Evolutionary conservation across 805 yeast genomes (phyloP).

Genomic region (Candida piceae): DNA sequence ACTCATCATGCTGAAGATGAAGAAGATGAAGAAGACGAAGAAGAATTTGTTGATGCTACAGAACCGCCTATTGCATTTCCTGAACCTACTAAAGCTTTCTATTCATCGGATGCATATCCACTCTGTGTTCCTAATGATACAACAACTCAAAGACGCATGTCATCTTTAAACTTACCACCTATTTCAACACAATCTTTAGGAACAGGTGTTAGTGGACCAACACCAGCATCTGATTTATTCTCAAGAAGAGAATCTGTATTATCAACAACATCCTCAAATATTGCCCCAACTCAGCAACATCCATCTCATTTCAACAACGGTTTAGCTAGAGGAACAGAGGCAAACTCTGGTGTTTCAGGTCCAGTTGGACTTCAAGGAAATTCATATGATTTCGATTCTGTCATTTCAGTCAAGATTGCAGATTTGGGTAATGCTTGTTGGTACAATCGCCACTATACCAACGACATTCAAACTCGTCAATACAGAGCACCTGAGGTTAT

Average conservation of each 20-base stretch:
- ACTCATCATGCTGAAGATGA: constrained; percentile 1
- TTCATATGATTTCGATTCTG: constrained; percentile 24
- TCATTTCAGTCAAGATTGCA: constrained; percentile 51
- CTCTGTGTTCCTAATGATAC: too few species aligned
- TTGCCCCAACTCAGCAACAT: not conserved
- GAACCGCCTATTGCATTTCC: constrained; percentile 18
- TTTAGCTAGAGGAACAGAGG: not conserved
- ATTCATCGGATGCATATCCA: too few species aligned
- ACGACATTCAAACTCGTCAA: constrained; percentile 66
- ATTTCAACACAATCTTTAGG: not conserved
- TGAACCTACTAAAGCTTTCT: too few species aligned
- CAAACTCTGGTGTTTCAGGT: not conserved
- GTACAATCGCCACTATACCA: constrained; percentile 56
- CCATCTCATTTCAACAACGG: not conserved
- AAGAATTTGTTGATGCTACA: constrained; percentile 25
- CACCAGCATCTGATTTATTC: constrained; percentile 1
- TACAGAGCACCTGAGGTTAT: constrained; percentile 63
- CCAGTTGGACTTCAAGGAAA: not conserved
- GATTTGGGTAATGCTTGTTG: constrained; percentile 71
- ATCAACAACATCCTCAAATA: not conserved
- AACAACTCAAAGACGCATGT: constrained; percentile 7
- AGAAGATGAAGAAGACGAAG: constrained; percentile 10
- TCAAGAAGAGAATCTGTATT: not conserved
- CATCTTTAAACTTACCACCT: constrained; percentile 11
- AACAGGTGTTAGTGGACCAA: not conserved